phyloP scores from a whole-genome alignment of 352 stramenopile species.

The Elongisporangium anandrum region DNA sequence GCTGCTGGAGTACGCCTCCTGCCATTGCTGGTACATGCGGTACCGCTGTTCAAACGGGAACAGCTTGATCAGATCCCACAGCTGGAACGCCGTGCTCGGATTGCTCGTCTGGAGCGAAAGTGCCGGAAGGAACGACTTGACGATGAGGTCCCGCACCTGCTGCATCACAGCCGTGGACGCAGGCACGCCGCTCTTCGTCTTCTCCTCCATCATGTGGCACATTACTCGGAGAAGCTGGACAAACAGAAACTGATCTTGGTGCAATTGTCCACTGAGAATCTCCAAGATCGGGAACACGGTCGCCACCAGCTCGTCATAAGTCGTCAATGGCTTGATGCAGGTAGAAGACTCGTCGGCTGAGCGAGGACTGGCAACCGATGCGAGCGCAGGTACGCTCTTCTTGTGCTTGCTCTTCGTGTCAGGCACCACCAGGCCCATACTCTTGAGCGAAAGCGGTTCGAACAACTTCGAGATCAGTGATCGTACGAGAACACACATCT shows the following conservation, averaged over 20 bases:
- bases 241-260: conserved; percentile 69
- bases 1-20: conserved; percentile 49
- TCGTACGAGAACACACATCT: conserved; percentile 72
- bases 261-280: conserved; percentile 61
- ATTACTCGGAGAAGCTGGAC: conserved; percentile 69
- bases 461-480: conserved; percentile 54
- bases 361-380: not conserved
- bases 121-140: conserved; percentile 63
- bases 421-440: conserved; percentile 33
- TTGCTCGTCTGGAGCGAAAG: conserved; percentile 74
- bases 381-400: not conserved
- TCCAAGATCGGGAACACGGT: conserved; percentile 55
- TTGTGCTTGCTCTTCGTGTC: conserved; percentile 2
- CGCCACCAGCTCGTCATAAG: conserved; percentile 36
- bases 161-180: conserved; percentile 14
- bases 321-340: conserved; percentile 26
- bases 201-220: conserved; percentile 42
- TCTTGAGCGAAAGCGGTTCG: conserved; percentile 45
- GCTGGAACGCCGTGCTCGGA: conserved; percentile 64
- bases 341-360: not conserved
- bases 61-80: conserved; percentile 82
- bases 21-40: conserved; percentile 76
- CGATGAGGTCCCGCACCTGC: conserved; percentile 48
- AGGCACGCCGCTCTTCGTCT: conserved; percentile 15
- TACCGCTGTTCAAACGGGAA: conserved; percentile 80